These are phyloP conservation scores for Solanum piurae DNA, from an alignment of 257 asterid genomes.

Conservation along the genomic window DNA sequence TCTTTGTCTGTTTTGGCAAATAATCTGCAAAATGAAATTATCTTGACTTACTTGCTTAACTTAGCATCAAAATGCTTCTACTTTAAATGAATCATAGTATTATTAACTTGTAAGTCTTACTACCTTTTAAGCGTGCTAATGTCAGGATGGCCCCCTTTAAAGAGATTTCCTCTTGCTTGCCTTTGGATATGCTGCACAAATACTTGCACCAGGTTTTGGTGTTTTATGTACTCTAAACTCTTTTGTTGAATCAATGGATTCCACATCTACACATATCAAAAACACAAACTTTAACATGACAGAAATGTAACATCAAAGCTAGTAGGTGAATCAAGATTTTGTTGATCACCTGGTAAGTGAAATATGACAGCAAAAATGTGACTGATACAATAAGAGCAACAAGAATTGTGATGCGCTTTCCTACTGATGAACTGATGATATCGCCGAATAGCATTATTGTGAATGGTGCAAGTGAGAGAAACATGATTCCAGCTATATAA, in stretches of 20 bases:
- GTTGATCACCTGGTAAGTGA: conserved; percentile 22
- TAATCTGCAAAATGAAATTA: conserved; percentile 16
- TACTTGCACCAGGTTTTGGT: conserved; percentile 24
- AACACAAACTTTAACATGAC: neutral
- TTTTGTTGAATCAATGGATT: conserved; percentile 39
- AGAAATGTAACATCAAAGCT: neutral
- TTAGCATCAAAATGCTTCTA: neutral
- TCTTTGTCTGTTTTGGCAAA: conserved; percentile 31
- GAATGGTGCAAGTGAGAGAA: conserved; percentile 32
- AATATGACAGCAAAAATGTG: conserved; percentile 19
- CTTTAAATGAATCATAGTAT: neutral
- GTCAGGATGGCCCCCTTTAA: conserved; percentile 27
- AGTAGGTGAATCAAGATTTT: neutral
- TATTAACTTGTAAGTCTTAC: neutral
- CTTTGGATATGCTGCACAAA: conserved; percentile 30
- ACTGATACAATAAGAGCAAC: conserved; percentile 25
- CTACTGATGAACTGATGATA: conserved; percentile 7
- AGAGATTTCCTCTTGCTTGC: conserved; percentile 24
- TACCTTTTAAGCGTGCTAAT: conserved; percentile 24
- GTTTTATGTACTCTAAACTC: conserved; percentile 27
- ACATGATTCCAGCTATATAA: conserved; percentile 36
- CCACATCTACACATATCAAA: conserved; percentile 10
- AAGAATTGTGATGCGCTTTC: conserved; percentile 14
- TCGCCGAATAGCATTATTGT: conserved; percentile 14
- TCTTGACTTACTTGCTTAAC: neutral